Percentiles rank a stretch among this genome's conserved stretches.
phyloP scores from a whole-genome alignment of 768 basidiomycete species.

The Boletus huronensis region DNA sequence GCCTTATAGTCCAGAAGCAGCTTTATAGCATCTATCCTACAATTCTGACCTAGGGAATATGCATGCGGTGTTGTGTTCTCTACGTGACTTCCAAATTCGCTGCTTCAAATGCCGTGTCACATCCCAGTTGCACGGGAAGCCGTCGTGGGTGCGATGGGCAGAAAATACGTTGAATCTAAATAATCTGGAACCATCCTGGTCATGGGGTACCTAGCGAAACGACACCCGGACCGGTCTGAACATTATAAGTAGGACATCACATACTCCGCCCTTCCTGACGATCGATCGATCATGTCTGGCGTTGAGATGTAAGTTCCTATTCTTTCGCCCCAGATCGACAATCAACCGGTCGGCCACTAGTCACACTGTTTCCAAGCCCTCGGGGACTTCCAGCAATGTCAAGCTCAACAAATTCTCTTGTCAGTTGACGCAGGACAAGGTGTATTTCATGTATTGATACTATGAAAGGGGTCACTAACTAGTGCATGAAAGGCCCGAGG shows the following conservation, averaged over 20 bases:
- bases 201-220: slow-evolving; percentile 15
- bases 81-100: too few species aligned
- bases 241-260: slow-evolving; percentile 15
- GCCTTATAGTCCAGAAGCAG: too few species aligned
- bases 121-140: slow-evolving; percentile 8
- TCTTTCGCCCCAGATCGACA: background rate
- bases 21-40: too few species aligned
- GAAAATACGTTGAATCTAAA: slow-evolving; percentile 5
- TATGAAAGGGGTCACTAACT: background rate
- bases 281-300: slow-evolving; percentile 42
- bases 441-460: too few species aligned
- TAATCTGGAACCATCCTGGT: slow-evolving; percentile 1
- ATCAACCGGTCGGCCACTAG: background rate
- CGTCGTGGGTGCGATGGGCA: slow-evolving; percentile 7
- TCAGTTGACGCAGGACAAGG: slow-evolving; percentile 77
- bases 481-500: slow-evolving; percentile 47
- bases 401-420: slow-evolving; percentile 74
- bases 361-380: slow-evolving; percentile 20
- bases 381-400: slow-evolving; percentile 31
- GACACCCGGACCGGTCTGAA: slow-evolving; percentile 6
- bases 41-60: too few species aligned
- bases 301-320: slow-evolving; percentile 55
- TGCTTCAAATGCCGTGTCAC: too few species aligned
- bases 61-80: too few species aligned
- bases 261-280: background rate